Conservation (phyloP, 768 basidiomycete species). For the Russula foetens region DNA sequence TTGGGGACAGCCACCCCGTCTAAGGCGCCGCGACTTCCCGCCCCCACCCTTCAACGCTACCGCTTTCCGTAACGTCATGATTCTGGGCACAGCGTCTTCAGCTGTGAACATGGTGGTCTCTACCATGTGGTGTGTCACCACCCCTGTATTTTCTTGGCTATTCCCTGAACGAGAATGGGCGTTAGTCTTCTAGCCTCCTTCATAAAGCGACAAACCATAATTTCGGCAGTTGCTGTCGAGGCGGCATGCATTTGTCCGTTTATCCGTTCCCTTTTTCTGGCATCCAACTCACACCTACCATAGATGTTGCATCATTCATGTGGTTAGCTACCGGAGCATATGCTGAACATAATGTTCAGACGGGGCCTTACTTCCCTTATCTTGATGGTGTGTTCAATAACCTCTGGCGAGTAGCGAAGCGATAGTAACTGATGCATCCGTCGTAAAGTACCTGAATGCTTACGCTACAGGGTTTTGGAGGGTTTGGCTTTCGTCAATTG, state of each 20-base stretch:
- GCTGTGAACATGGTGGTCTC: background rate
- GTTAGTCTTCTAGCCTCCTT: background rate
- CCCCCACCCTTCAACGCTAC: background rate
- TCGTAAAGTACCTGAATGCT: background rate
- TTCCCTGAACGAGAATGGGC: background rate
- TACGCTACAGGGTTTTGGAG: background rate
- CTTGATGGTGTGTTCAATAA: background rate
- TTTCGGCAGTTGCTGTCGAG: constrained; percentile 10
- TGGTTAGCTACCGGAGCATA: constrained; percentile 7
- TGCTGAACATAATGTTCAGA: background rate
- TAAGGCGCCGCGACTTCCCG: background rate
- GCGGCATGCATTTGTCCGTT: constrained; percentile 6
- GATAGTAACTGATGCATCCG: background rate
- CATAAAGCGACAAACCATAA: background rate
- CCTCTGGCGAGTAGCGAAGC: background rate
- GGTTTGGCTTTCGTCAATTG: constrained; percentile 11
- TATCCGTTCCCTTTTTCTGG: background rate
- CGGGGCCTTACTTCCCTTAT: background rate
- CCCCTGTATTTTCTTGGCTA: background rate
- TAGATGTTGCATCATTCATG: constrained; percentile 6
- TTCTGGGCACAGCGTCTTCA: background rate
- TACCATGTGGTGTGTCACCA: background rate
- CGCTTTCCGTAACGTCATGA: background rate
- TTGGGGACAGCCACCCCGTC: background rate
- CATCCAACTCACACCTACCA: background rate